Conservation (phyloP, 805 yeast genomes). For the Wickerhamomyces bovis region DNA sequence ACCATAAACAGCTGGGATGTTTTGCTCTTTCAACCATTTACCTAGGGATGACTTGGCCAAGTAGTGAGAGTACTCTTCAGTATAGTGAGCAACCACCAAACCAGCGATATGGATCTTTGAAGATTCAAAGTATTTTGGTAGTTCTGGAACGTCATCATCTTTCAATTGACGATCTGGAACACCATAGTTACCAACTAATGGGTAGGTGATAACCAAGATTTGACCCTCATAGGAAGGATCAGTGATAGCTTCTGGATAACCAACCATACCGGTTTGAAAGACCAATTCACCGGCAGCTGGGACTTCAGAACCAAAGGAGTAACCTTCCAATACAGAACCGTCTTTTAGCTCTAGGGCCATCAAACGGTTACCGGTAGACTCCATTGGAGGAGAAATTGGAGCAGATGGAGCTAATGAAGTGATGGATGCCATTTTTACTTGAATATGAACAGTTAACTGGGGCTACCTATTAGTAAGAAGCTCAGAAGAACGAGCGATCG, state of each 20-base stretch:
- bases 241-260: conserved; percentile 95
- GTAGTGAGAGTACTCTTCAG: conserved; percentile 92
- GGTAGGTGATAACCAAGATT: conserved; percentile 92
- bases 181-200: conserved; percentile 97
- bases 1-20: conserved; percentile 95
- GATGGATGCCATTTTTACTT: conserved; percentile 7
- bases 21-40: conserved; percentile 86
- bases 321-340: conserved; percentile 85
- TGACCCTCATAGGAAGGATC: conserved; percentile 99
- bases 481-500: neutral
- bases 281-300: conserved; percentile 95
- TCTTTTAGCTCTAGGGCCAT: conserved; percentile 85
- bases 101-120: conserved; percentile 93
- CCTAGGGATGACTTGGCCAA: conserved; percentile 91
- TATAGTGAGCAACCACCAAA: conserved; percentile 91
- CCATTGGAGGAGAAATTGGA: conserved; percentile 90
- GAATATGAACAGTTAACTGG: neutral
- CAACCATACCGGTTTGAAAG: conserved; percentile 99
- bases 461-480: neutral
- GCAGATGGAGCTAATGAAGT: conserved; percentile 42
- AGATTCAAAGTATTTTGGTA: conserved; percentile 94
- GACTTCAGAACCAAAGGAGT: conserved; percentile 91
- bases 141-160: conserved; percentile 66
- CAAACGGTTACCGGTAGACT: conserved; percentile 72
- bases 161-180: conserved; percentile 82